Evolutionary conservation across 768 basidiomycete genomes (phyloP), one percentile per base, ranked within the genome.

Genomic region (Kwoniella bestiolae): DNA sequence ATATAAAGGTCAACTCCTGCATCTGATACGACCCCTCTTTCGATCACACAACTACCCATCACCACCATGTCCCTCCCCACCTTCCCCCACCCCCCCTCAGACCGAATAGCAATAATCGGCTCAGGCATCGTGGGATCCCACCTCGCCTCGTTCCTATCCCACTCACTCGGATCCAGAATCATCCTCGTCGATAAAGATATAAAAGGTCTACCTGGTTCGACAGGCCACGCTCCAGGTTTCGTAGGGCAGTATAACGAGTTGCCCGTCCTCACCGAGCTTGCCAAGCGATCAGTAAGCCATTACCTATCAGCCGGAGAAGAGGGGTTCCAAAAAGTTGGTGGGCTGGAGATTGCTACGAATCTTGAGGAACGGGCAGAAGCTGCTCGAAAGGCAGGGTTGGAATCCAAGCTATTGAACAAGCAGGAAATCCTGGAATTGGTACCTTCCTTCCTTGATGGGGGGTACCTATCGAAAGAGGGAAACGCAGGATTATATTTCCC

Each of bases 181-280:
- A 61, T 60, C 8, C 45, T 66, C 8, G 5, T 61, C 41, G 65
- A 66, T 45, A 59, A 52, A 18, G 63, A 64, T 57, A 23, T 66
- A 5, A 35, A 23, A 12, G 50, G 65, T 28, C 18, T 66, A 23
- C 65, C 65, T 11, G 65, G 65, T 4, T 66, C 65, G 25, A 66
- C 65, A 28, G 65, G 65, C 21, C 65, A 66, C 31, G 65, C 65
- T 23, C 65, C 65, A 12, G 65, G 65, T n/a, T 66, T 66, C 41
- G 65, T 66, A 26, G 65, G 65, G 14, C 65, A 66, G 32, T 60
- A 46, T 41, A 66, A 66, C 59, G 58, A 60, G 41, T 11, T 66
- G 1, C 50, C 65, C 7, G 25, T 47, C 8, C 45, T 66, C 5
- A 66, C 65, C 28, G 65, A 66, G 29, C 23, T 66, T 25, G 65